phyloP scores from a whole-genome alignment of 495 filamentous ascomycete genomes.

The Glonium stellatum region DNA sequence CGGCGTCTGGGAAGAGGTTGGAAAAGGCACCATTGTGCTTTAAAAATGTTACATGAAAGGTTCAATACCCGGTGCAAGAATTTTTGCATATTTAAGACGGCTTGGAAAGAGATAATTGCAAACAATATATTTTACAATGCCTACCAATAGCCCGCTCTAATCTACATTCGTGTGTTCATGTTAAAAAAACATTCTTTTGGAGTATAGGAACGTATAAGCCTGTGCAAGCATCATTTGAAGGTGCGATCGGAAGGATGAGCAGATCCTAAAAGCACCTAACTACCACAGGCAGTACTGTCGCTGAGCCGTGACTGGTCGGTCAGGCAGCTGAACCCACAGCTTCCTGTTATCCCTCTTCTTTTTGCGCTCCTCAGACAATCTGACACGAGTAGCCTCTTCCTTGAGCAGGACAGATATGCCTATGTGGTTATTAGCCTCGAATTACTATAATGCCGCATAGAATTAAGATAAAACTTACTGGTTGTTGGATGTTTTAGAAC shows the following conservation, averaged over 20 bases:
- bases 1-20: conserved; percentile 7
- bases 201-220: no score
- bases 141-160: not conserved
- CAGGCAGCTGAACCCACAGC: conserved; percentile 79
- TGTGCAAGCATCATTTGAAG: not conserved
- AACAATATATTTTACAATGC: conserved; percentile 11
- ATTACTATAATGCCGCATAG: conserved; percentile 1
- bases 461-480: conserved; percentile 46
- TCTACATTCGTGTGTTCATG: not conserved
- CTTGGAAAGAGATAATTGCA: not conserved
- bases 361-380: conserved; percentile 67
- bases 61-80: conserved; percentile 9
- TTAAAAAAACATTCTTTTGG: no score
- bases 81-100: conserved; percentile 7
- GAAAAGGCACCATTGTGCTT: not conserved
- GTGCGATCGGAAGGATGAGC: not conserved
- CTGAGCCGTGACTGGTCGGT: conserved; percentile 68
- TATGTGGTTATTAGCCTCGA: conserved; percentile 23
- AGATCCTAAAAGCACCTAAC: not conserved
- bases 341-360: conserved; percentile 61
- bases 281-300: conserved; percentile 87
- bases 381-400: conserved; percentile 81
- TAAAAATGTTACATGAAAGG: not conserved
- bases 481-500: conserved; percentile 59
- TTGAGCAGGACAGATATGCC: conserved; percentile 79